phyloP scores from a whole-genome alignment of 208 protist species.

The Herpetomonas tarakana region DNA sequence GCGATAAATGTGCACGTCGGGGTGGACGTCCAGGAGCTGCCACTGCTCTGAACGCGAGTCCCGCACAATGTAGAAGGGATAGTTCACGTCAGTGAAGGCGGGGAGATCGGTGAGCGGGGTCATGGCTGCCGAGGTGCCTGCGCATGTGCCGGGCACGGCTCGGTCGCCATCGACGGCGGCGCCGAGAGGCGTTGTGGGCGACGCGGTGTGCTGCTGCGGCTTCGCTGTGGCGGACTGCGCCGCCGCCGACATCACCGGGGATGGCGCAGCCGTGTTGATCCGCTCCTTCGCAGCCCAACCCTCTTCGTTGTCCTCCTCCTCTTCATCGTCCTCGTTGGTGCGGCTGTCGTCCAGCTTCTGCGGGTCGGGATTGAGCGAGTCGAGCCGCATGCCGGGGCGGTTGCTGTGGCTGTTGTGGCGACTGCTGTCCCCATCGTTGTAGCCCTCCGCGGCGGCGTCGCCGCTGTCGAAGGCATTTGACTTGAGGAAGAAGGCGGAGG shows the following conservation, averaged over 20 bases:
- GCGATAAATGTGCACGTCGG: constrained; percentile 26
- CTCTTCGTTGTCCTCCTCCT: too few species aligned
- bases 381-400: too few species aligned
- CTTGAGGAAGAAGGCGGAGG: too few species aligned
- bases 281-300: too few species aligned
- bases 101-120: constrained; percentile 12
- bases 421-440: background rate
- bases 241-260: background rate
- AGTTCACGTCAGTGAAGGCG: constrained; percentile 19
- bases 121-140: background rate
- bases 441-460: background rate
- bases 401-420: background rate
- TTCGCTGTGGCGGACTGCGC: background rate
- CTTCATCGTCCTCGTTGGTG: background rate
- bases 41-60: constrained; percentile 32
- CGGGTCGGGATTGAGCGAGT: background rate
- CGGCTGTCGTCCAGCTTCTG: background rate
- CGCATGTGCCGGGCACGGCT: background rate
- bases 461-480: constrained; percentile 2
- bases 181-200: too few species aligned
- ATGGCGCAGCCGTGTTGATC: too few species aligned
- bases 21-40: constrained; percentile 59
- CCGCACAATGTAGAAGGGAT: constrained; percentile 33
- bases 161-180: too few species aligned
- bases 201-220: too few species aligned